Conservation (phyloP, 179 eudicot genomes). For the Corrigiola litoralis region DNA sequence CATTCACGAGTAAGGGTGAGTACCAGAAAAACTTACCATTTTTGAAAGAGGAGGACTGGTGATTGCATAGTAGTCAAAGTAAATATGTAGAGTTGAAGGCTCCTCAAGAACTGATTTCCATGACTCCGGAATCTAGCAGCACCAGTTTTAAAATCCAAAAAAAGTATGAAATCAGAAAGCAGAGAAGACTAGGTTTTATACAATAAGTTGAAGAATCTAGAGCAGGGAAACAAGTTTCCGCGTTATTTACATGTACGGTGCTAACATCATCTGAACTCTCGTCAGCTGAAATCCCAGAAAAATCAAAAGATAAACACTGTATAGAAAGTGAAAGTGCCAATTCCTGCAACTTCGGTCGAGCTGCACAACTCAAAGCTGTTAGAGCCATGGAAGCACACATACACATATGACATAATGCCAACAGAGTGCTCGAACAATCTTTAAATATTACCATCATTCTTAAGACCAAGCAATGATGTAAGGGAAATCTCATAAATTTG, state of each 20-base stretch:
- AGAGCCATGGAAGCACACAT: conserved; percentile 9
- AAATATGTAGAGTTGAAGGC: conserved; percentile 42
- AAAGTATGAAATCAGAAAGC: neutral
- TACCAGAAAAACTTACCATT: conserved; percentile 31
- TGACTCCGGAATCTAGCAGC: conserved; percentile 33
- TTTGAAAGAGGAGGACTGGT: conserved; percentile 42
- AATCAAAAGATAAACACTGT: conserved; percentile 61
- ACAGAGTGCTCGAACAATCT: neutral
- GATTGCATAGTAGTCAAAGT: conserved; percentile 49
- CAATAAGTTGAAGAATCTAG: neutral
- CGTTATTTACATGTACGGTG: conserved; percentile 29
- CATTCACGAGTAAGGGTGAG: neutral
- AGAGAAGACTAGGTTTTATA: conserved; percentile 1
- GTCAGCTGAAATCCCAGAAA: conserved; percentile 46
- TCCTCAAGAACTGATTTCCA: conserved; percentile 49
- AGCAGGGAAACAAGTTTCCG: neutral
- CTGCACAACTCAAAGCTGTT: conserved; percentile 34
- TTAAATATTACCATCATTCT: conserved; percentile 34
- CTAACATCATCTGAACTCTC: conserved; percentile 65
- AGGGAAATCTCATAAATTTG: conserved; percentile 48
- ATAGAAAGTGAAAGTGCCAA: conserved; percentile 58
- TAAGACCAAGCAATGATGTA: conserved; percentile 39
- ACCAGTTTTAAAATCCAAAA: conserved; percentile 8
- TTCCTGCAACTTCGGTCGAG: conserved; percentile 57
- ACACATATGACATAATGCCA: neutral